Evolutionary conservation across 176 grass and related monocot genomes (phyloP).

Genomic region (Cenchrus americanus): DNA sequence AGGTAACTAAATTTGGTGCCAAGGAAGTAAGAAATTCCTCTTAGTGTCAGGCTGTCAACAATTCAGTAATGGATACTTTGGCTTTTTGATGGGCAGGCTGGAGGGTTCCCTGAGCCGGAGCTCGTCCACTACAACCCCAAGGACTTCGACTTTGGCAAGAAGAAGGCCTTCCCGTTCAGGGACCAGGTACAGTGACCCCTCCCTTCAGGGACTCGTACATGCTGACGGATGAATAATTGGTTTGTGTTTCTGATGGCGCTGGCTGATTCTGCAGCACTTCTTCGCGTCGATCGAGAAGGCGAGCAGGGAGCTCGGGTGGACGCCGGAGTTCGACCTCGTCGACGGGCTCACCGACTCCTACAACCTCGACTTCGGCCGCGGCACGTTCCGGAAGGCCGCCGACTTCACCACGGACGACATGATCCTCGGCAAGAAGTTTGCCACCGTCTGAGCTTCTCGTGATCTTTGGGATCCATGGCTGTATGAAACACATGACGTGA

Average conservation of each 20-base stretch:
- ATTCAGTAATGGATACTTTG: background rate
- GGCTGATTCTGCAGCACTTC: conserved; percentile 64
- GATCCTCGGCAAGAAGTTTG: conserved; percentile 86
- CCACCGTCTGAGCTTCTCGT: conserved; percentile 31
- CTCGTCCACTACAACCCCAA: conserved; percentile 90
- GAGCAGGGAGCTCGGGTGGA: conserved; percentile 53
- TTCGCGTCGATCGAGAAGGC: conserved; percentile 92
- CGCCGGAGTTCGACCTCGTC: conserved; percentile 68
- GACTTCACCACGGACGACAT: conserved; percentile 96
- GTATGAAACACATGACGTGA: background rate
- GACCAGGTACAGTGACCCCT: conserved; percentile 62
- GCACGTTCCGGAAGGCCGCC: conserved; percentile 72
- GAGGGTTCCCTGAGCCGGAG: conserved; percentile 88
- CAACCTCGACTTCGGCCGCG: conserved; percentile 89
- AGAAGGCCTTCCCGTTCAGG: conserved; percentile 94
- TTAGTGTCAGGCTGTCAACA: background rate
- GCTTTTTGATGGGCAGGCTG: conserved; percentile 54
- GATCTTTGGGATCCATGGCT: background rate
- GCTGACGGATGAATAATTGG: no score
- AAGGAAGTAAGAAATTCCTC: background rate
- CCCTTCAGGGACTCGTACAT: no score
- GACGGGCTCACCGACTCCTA: conserved; percentile 83
- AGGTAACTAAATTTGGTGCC: conserved; percentile 47
- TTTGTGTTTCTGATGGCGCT: background rate
- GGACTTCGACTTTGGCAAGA: conserved; percentile 96